A percentile compares a stretch with the other conserved stretches of the same genome.
Conservation (phyloP, 2,329 filamentous ascomycete species). For the Cadophora luteo-olivacea region DNA sequence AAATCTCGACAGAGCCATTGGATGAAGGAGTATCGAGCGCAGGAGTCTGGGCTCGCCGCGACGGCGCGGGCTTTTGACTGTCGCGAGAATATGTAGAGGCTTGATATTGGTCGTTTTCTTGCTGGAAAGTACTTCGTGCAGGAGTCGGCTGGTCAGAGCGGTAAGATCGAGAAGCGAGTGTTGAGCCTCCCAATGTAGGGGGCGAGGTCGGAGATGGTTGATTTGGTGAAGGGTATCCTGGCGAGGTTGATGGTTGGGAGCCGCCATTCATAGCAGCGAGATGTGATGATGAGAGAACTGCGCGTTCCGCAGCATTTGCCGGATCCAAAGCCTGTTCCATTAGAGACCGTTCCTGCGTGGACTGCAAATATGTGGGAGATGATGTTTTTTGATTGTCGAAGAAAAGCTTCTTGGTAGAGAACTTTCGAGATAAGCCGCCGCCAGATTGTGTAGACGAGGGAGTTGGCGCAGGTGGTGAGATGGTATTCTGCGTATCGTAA, state of each 20-base stretch:
- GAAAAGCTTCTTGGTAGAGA: conserved; percentile 77
- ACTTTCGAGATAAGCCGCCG: conserved; percentile 70
- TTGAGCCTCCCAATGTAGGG: conserved; percentile 49
- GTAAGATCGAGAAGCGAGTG: conserved; percentile 67
- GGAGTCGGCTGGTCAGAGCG: conserved; percentile 61
- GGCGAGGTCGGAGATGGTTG: conserved; percentile 75
- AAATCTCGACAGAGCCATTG: conserved; percentile 82
- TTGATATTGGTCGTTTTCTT: conserved; percentile 48
- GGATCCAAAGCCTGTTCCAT: conserved; percentile 73
- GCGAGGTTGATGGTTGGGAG: conserved; percentile 58
- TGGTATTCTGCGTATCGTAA: conserved; percentile 56
- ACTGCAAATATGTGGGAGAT: conserved; percentile 76
- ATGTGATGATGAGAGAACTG: conserved; percentile 71
- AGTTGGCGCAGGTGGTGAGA: conserved; percentile 64
- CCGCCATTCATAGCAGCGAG: conserved; percentile 73
- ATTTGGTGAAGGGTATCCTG: conserved; percentile 67
- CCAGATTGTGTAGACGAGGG: conserved; percentile 59
- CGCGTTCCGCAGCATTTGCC: conserved; percentile 70
- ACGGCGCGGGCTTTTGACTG: conserved; percentile 45
- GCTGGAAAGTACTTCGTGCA: conserved; percentile 60
- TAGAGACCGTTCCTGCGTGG: conserved; percentile 69
- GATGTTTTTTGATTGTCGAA: conserved; percentile 78
- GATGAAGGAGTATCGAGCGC: conserved; percentile 64
- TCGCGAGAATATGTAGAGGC: conserved; percentile 42
- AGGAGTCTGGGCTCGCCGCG: conserved; percentile 66